These are phyloP conservation scores for Aspergillus sp. DNA, from an alignment of 2,329 filamentous ascomycete genomes.

Conservation along the genomic window DNA sequence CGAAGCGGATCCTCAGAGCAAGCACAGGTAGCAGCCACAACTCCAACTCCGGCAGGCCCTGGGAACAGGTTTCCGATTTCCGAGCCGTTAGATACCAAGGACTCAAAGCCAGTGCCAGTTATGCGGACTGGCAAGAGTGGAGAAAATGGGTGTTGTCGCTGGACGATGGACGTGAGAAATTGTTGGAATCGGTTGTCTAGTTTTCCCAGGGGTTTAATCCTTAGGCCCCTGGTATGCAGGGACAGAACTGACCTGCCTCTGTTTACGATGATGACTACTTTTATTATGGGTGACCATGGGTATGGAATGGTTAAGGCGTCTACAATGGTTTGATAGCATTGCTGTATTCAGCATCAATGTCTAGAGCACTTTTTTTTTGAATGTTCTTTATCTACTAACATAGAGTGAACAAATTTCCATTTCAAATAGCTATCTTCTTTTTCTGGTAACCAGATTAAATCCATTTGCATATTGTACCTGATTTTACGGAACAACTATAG, in stretches of 20 bases:
- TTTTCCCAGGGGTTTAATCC: too few species aligned
- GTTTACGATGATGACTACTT: background rate
- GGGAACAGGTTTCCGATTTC: slow-evolving; percentile 66
- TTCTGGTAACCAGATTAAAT: background rate
- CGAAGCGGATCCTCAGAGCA: slow-evolving; percentile 31
- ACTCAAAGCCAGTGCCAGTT: slow-evolving; percentile 62
- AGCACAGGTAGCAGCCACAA: slow-evolving; percentile 26
- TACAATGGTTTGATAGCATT: background rate
- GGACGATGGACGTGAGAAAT: slow-evolving; percentile 20
- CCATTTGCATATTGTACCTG: background rate
- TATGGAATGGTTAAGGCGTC: background rate
- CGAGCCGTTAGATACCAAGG: slow-evolving; percentile 81
- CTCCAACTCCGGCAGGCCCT: slow-evolving; percentile 37
- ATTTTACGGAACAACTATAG: too few species aligned
- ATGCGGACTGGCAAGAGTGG: slow-evolving; percentile 71
- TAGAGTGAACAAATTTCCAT: too few species aligned
- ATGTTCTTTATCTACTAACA: too few species aligned
- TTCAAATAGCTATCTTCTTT: too few species aligned
- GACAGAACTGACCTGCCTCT: background rate
- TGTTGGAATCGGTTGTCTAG: slow-evolving; percentile 5
- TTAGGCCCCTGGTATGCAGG: background rate
- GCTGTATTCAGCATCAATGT: too few species aligned
- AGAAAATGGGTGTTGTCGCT: slow-evolving; percentile 55
- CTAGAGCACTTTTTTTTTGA: too few species aligned
- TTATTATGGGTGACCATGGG: background rate